These are phyloP conservation scores for Cordyceps farinosa DNA, from an alignment of 2,329 filamentous ascomycete species.

Conservation along the genomic window DNA sequence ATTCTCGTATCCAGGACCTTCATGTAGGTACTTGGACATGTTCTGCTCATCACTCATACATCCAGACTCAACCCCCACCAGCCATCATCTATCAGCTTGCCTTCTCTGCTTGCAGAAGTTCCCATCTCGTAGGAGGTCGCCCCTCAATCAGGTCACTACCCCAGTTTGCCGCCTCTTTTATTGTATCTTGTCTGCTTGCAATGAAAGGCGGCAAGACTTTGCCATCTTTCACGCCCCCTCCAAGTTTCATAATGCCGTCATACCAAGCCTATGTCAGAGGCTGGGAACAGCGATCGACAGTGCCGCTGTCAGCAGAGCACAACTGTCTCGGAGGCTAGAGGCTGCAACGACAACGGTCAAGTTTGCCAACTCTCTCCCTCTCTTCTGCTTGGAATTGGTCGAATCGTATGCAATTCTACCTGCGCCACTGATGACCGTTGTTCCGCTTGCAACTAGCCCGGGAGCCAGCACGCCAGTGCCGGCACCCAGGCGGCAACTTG, in stretches of 20 bases:
- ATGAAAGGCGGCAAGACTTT: background rate
- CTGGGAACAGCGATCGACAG: background rate
- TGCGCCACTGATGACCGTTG: background rate
- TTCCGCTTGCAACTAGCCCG: background rate
- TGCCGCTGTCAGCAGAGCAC: background rate
- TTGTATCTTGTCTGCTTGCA: background rate
- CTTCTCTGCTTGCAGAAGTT: background rate
- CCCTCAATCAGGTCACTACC: background rate
- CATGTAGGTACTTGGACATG: background rate
- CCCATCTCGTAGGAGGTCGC: background rate
- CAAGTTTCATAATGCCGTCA: background rate
- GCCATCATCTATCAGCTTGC: background rate
- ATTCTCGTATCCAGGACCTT: no score
- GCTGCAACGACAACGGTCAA: background rate
- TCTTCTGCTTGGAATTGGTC: background rate
- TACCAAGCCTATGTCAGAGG: background rate
- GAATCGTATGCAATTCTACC: background rate
- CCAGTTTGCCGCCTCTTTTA: background rate
- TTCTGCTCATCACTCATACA: background rate
- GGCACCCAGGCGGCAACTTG: background rate
- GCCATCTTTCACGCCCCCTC: background rate
- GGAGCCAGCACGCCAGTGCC: background rate
- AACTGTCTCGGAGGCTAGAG: background rate
- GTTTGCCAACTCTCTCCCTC: background rate
- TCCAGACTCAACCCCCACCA: background rate